Conservation (phyloP, 2,329 filamentous ascomycete species). For the Sporothrix brasiliensis region DNA sequence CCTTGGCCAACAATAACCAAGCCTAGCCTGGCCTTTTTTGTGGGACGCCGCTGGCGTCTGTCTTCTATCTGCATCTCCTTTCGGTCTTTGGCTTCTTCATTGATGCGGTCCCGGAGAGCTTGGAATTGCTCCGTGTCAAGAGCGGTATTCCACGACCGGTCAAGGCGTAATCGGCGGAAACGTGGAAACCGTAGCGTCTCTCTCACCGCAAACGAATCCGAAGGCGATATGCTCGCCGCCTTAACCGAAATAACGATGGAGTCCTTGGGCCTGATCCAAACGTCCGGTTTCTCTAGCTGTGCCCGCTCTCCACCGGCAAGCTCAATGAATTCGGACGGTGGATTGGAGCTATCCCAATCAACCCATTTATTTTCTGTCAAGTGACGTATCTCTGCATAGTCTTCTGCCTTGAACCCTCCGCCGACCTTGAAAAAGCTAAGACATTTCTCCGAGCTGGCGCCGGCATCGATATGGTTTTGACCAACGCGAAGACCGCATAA, state of each 20-base stretch:
- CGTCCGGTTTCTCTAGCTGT: constrained; percentile 79
- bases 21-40: constrained; percentile 69
- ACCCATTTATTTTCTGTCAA: constrained; percentile 90
- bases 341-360: constrained; percentile 76
- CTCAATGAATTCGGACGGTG: constrained; percentile 77
- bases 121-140: constrained; percentile 78
- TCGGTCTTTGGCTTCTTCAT: constrained; percentile 72
- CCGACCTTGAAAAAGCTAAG: constrained; percentile 98
- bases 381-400: constrained; percentile 82
- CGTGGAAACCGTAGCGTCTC: constrained; percentile 88
- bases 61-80: constrained; percentile 75
- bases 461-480: constrained; percentile 63
- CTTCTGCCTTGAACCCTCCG: constrained; percentile 83
- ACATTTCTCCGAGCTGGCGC: constrained; percentile 70
- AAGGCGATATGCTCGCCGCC: constrained; percentile 74
- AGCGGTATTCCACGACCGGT: constrained; percentile 81
- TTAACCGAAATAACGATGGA: constrained; percentile 89
- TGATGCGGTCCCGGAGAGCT: constrained; percentile 67
- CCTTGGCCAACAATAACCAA: constrained; percentile 73
- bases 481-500: constrained; percentile 84
- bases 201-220: constrained; percentile 75
- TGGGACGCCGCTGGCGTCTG: constrained; percentile 55
- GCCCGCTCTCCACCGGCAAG: constrained; percentile 72
- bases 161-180: constrained; percentile 78
- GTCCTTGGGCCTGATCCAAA: constrained; percentile 89